phyloP scores from a whole-genome alignment of 2,329 filamentous ascomycete species.

The Epichloe hybrida region DNA sequence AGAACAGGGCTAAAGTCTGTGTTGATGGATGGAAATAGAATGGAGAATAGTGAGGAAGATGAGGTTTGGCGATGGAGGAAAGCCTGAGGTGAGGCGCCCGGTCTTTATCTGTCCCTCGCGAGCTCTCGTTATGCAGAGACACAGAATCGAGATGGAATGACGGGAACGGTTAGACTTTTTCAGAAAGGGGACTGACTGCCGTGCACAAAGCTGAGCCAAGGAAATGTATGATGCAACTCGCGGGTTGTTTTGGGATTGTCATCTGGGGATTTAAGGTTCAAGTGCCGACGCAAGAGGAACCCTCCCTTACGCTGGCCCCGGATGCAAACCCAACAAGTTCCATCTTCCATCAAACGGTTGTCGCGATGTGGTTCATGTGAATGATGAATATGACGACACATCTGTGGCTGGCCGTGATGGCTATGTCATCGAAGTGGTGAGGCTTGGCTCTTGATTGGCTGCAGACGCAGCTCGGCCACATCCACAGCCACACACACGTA shows the following conservation, averaged over 20 bases:
- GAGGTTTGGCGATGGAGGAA: background rate
- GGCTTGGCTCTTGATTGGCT: background rate
- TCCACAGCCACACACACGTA: background rate
- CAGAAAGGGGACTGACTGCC: no score
- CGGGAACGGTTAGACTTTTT: no score
- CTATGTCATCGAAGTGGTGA: background rate
- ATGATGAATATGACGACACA: background rate
- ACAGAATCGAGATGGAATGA: no score
- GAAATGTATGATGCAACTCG: constrained; percentile 1
- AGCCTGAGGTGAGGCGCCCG: no score
- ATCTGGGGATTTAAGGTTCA: background rate
- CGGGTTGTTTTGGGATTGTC: background rate
- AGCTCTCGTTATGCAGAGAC: no score
- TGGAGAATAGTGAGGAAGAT: background rate
- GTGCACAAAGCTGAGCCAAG: background rate
- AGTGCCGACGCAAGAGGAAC: background rate
- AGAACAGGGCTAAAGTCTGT: no score
- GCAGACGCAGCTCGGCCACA: background rate
- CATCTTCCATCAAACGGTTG: background rate
- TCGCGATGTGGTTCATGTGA: background rate
- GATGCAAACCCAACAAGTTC: background rate
- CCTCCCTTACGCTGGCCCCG: background rate
- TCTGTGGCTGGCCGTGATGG: constrained; percentile 2
- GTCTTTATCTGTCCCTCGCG: no score
- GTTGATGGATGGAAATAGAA: no score